A percentile compares a stretch with the other conserved stretches of the same genome.
Conservation (phyloP, 169 alveolate species). For the Plasmodium gaboni region DNA sequence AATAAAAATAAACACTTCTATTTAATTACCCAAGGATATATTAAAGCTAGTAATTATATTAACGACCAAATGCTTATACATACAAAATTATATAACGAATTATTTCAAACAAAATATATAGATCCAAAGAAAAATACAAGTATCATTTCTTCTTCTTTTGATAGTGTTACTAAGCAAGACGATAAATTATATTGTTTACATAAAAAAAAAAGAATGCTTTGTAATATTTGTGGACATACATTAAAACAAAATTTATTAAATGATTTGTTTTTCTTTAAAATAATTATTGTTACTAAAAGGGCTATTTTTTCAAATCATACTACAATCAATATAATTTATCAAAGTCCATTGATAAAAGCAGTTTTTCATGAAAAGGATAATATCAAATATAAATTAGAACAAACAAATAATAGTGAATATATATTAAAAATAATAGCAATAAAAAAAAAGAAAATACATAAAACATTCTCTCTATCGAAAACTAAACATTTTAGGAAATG, state of each 20-base stretch:
- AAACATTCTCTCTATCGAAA: constrained; percentile 63
- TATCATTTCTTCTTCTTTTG: neutral
- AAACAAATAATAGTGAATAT: constrained; percentile 33
- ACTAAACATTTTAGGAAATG: constrained; percentile 72
- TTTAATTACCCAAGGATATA: constrained; percentile 61
- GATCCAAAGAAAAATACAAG: constrained; percentile 2
- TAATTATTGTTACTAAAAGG: constrained; percentile 47
- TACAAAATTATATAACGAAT: constrained; percentile 61
- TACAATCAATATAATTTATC: constrained; percentile 46
- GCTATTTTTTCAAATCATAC: constrained; percentile 24
- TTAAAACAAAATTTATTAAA: constrained; percentile 53
- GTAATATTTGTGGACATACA: constrained; percentile 33
- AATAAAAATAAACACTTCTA: constrained; percentile 44
- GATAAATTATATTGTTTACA: constrained; percentile 31
- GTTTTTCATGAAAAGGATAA: constrained; percentile 47
- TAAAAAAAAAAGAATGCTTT: constrained; percentile 20
- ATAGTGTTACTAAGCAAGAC: neutral
- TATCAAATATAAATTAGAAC: constrained; percentile 65
- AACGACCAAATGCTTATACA: constrained; percentile 53
- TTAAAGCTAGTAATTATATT: constrained; percentile 64
- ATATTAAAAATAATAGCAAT: constrained; percentile 68
- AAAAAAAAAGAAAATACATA: constrained; percentile 61
- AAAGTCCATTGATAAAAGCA: constrained; percentile 66
- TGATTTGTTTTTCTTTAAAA: constrained; percentile 40
- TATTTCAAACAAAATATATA: constrained; percentile 34